Evolutionary conservation across 495 filamentous ascomycete genomes (phyloP).

Genomic region (Geopyxis carbonaria): DNA sequence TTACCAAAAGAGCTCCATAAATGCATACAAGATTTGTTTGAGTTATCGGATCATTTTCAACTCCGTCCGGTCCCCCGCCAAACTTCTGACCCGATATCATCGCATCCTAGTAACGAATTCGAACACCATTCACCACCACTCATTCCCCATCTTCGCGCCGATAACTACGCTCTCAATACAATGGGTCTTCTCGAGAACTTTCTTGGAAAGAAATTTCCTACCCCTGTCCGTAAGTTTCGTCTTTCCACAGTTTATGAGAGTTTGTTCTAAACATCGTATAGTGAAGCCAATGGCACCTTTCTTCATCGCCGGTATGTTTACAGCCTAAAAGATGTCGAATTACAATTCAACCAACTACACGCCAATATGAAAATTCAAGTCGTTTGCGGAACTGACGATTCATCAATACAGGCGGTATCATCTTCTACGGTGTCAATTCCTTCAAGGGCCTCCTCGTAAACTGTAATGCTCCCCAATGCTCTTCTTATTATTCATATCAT

Average conservation of each 20-base stretch:
- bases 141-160: too few relatives aligned
- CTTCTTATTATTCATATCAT: not conserved
- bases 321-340: not conserved
- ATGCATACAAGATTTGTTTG: too few relatives aligned
- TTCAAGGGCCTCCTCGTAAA: slow-evolving; percentile 49
- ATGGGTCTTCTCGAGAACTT: slow-evolving; percentile 57
- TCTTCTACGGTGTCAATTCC: slow-evolving; percentile 77
- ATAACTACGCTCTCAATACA: too few relatives aligned
- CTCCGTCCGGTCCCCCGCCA: too few relatives aligned
- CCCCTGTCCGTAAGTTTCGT: slow-evolving; percentile 56
- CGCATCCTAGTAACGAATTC: too few relatives aligned
- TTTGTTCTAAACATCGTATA: slow-evolving; percentile 29
- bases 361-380: not conserved
- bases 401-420: slow-evolving; percentile 48
- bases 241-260: not conserved
- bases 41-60: too few relatives aligned
- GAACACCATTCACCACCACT: too few relatives aligned
- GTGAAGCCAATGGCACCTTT: slow-evolving; percentile 81
- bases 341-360: not conserved
- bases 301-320: slow-evolving; percentile 75
- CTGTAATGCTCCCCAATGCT: slow-evolving; percentile 49
- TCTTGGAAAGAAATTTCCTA: slow-evolving; percentile 73
- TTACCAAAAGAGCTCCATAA: too few relatives aligned
- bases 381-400: slow-evolving; percentile 9
- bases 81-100: too few relatives aligned